Conservation (phyloP, 805 yeast genomes). For the Candida morakotiae region DNA sequence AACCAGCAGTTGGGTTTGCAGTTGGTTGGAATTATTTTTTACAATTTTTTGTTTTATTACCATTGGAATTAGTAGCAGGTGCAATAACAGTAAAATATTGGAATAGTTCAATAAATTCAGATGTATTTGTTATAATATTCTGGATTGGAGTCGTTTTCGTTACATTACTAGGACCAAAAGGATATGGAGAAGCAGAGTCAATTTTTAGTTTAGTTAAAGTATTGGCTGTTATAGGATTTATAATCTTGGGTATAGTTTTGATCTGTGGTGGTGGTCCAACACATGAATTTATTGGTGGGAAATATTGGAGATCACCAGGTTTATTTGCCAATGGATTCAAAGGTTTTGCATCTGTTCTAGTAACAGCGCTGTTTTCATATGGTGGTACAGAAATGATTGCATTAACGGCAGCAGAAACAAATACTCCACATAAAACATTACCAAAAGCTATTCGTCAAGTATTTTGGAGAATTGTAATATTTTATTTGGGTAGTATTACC, state of each 20-base stretch:
- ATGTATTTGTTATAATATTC: slow-evolving; percentile 55
- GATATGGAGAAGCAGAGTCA: slow-evolving; percentile 58
- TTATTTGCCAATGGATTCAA: slow-evolving; percentile 45
- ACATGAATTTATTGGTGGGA: slow-evolving; percentile 43
- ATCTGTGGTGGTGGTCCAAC: slow-evolving; percentile 53
- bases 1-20: slow-evolving; percentile 56
- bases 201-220: slow-evolving; percentile 45
- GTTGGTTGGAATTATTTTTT: slow-evolving; percentile 29
- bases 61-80: slow-evolving; percentile 55
- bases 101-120: slow-evolving; percentile 48
- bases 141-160: slow-evolving; percentile 42
- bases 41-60: slow-evolving; percentile 39
- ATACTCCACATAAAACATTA: slow-evolving; percentile 26
- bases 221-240: slow-evolving; percentile 44
- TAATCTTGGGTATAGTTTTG: slow-evolving; percentile 43
- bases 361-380: slow-evolving; percentile 34
- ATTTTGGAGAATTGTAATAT: slow-evolving; percentile 34
- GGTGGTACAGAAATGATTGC: slow-evolving; percentile 37
- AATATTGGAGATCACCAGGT: slow-evolving; percentile 50
- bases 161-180: slow-evolving; percentile 50
- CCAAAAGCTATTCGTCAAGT: slow-evolving; percentile 37
- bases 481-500: slow-evolving; percentile 27
- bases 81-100: slow-evolving; percentile 54
- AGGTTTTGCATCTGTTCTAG: slow-evolving; percentile 31
- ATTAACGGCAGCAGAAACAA: slow-evolving; percentile 34